Percentiles rank a stretch among this genome's conserved stretches.
phyloP scores from a whole-genome alignment of 2,329 filamentous ascomycete genomes.

The Talaromyces sp. region DNA sequence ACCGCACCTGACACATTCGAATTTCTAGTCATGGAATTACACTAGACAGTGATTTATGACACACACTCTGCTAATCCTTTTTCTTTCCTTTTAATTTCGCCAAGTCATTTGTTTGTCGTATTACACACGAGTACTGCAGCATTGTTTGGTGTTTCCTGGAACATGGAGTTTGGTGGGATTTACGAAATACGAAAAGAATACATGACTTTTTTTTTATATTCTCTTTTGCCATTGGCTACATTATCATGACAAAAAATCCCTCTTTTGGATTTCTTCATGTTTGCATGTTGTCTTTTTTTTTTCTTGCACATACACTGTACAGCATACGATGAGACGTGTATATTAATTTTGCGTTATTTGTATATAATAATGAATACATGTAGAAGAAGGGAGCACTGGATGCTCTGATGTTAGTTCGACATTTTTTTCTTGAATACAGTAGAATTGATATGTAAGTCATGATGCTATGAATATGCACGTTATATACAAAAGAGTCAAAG shows the following conservation, averaged over 20 bases:
- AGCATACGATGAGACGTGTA: slow-evolving; percentile 11
- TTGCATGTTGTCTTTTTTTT: neutral
- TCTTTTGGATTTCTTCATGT: neutral
- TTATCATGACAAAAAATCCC: neutral
- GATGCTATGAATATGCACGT: neutral
- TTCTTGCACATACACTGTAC: slow-evolving; percentile 6
- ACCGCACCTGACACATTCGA: neutral
- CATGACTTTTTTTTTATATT: no score
- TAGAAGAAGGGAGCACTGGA: neutral
- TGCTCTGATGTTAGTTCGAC: neutral
- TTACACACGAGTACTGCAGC: no score
- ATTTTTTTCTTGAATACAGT: neutral
- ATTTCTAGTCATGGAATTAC: no score
- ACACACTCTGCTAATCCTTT: no score
- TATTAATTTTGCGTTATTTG: slow-evolving; percentile 9
- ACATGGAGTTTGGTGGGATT: neutral
- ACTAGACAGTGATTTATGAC: no score
- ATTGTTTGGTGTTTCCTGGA: neutral
- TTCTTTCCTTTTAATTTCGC: neutral
- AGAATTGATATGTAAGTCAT: neutral
- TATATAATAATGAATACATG: slow-evolving; percentile 6
- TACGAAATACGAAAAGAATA: no score
- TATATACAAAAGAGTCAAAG: neutral
- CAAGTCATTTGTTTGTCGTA: neutral
- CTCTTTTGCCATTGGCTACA: neutral